Conservation (phyloP, 257 asterid genomes). For the Solanum virginianum region DNA sequence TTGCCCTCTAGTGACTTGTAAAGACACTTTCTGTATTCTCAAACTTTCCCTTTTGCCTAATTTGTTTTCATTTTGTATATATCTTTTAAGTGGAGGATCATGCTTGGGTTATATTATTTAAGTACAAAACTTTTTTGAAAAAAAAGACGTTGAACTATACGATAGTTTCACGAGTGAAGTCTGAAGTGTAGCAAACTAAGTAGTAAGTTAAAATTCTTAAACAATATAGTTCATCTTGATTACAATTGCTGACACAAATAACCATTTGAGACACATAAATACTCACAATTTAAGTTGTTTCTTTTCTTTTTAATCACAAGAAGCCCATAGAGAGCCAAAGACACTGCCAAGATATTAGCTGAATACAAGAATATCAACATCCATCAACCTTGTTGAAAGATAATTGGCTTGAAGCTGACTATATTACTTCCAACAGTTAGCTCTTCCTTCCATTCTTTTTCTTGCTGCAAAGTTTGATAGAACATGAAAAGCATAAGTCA, state of each 20-base stretch:
- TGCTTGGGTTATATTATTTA: too few relatives aligned
- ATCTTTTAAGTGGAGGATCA: too few relatives aligned
- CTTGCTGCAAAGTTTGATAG: constrained; percentile 18
- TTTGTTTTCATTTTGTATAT: neutral
- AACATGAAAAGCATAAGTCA: neutral
- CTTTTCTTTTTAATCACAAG: neutral
- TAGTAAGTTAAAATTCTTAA: neutral
- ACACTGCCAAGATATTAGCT: neutral
- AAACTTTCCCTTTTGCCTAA: neutral
- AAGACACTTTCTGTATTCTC: neutral
- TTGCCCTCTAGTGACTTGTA: neutral
- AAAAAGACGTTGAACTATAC: too few relatives aligned
- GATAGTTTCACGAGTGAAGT: neutral
- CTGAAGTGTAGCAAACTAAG: neutral
- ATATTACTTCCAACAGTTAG: neutral
- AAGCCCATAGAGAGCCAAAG: neutral
- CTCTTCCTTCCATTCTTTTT: constrained; percentile 12
- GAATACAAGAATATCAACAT: neutral
- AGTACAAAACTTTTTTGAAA: too few relatives aligned
- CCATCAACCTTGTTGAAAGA: neutral
- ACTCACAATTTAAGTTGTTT: neutral
- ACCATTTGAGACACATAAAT: neutral
- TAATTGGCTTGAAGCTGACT: neutral
- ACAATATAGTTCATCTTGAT: neutral
- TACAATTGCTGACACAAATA: neutral